A percentile compares a stretch with the other conserved stretches of the same genome.
Conservation (phyloP, 768 basidiomycete species). For the Asterophora parasitica region DNA sequence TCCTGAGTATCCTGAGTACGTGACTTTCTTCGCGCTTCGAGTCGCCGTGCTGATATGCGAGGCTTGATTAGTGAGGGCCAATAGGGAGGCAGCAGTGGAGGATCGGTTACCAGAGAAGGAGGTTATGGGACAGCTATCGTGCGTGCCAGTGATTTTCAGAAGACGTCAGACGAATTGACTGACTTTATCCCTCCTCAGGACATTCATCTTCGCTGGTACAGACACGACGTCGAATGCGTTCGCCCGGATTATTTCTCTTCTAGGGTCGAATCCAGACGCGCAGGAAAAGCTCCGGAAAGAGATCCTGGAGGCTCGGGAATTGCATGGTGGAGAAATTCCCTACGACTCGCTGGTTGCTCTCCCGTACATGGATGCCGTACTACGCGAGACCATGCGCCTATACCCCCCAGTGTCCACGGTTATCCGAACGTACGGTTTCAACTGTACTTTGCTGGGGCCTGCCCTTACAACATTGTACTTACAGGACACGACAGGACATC, state of each 20-base stretch:
- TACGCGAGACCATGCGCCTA: conserved; percentile 31
- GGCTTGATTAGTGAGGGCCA: conserved; percentile 28
- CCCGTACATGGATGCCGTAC: conserved; percentile 29
- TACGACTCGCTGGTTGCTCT: conserved; percentile 23
- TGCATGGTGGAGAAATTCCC: conserved; percentile 12
- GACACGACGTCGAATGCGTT: conserved; percentile 26
- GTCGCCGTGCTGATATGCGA: not conserved
- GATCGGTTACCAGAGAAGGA: conserved; percentile 30
- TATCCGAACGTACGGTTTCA: conserved; percentile 13
- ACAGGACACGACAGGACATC: conserved; percentile 23
- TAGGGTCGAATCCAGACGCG: conserved; percentile 20
- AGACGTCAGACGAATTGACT: not conserved
- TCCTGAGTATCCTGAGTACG: conserved; percentile 26
- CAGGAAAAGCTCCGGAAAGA: conserved; percentile 24
- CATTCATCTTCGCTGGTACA: conserved; percentile 23
- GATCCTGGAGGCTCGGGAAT: conserved; percentile 11
- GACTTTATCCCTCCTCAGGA: conserved; percentile 9
- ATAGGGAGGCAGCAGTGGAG: conserved; percentile 25
- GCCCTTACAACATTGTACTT: not conserved
- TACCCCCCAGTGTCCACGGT: conserved; percentile 19
- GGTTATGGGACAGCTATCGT: conserved; percentile 27
- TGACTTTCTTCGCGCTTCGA: too few relatives aligned
- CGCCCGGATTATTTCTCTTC: conserved; percentile 18
- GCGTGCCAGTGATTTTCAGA: not conserved
- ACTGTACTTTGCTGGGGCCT: not conserved